Base-by-base conservation (phyloP, 2,329 filamentous ascomycete genomes). In the Hansfordia pulvinata region DNA sequence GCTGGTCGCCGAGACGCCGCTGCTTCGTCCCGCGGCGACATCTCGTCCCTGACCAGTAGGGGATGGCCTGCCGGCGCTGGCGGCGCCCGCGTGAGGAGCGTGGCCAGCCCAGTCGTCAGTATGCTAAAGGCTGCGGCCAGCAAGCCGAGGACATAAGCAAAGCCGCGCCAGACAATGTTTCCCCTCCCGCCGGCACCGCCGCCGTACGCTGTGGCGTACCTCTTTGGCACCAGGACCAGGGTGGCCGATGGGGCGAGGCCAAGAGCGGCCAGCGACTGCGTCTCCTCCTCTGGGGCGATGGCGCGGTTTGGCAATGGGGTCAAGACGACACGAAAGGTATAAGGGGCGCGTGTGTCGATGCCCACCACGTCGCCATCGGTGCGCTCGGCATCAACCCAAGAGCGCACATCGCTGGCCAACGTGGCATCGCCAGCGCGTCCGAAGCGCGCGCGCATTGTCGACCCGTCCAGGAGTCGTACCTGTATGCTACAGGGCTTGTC, bases 401-500 rank as follows among this genome's bases (percentile, higher is more conserved):
- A 53, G 6, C 88, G 69, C 1, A 96, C 75, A 22, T 82, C 69
- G 6, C 50, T 57, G 6, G 58, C 51, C 4, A 94, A 61, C 1
- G 67, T 79, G 6, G 68, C 60, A 3, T 57, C 56, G 13, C 73
- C 69, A 8, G 70, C 58, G n/a, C n/a, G n/a, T n/a, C n/a, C n/a
- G 48, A 94, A 93, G 11, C 68, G 72, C 4, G 64, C 67, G 20
- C 84, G 73, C 11, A 94, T 68, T 2, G 75, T 85, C 8, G 75
- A 76, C 8, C 88, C 88, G 44, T 94, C 84, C 30, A 92, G 80
- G 0, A 93, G 60, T 6, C 86, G 71, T 11, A 93, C 69, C 41
- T 90, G 83, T 2, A 94, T 56, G 11, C 76, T 68, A 35, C 70
- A 74, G 34, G 48, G 39, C 19, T 50, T 47, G n/a, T n/a, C n/a